Evolutionary conservation across 139 green algal genomes (phyloP), one percentile per base, ranked within the genome.

Genomic region (Dunaliella sp.): DNA sequence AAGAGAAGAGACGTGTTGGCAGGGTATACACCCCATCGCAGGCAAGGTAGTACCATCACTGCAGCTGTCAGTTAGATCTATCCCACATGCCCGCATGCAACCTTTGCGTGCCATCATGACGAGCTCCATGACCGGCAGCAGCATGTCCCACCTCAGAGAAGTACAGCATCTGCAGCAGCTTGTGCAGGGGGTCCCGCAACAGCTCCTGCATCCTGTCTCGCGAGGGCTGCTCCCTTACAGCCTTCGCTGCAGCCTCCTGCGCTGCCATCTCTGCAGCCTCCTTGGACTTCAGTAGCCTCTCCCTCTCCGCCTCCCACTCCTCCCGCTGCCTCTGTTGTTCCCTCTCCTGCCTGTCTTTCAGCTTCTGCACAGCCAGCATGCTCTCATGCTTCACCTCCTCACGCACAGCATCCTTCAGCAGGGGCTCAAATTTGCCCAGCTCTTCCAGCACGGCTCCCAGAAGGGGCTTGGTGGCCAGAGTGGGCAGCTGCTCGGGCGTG

Each of bases 151-250:
- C 86, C 82, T 89, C 81, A 25, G 82, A 74, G 65, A 86, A 89
- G 82, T 89, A 89, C 75, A 89, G 35, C 24, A 89, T 35, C 76
- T 86, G 57, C 58, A 89, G 57, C 16, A 89, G 36, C 82, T 82
- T 84, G 25, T 37, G 34, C 59, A 81, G 7, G 83, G 59, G 72
- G 25, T 81, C 36, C 30, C 3, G 1, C 74, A 86, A 74, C 3
- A 36, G 32, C 33, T 89, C 86, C 25, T 83, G 86, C 81, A 36
- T 88, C 81, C 36, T 21, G 48, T 26, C 48, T 16, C 31, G 80
- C 36, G 73, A 38, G 33, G 80, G 79, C 28, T 36, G 59, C 77
- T 79, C 34, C 30, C 57, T 30, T 3, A 36, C 82, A 36, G 82
- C 82, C 33, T 81, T 76, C 59, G 38, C 76, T 80, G 86, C 86